phyloP scores from a whole-genome alignment of 1,284 basidiomycete genomes.

The Ustanciosporium gigantosporum region DNA sequence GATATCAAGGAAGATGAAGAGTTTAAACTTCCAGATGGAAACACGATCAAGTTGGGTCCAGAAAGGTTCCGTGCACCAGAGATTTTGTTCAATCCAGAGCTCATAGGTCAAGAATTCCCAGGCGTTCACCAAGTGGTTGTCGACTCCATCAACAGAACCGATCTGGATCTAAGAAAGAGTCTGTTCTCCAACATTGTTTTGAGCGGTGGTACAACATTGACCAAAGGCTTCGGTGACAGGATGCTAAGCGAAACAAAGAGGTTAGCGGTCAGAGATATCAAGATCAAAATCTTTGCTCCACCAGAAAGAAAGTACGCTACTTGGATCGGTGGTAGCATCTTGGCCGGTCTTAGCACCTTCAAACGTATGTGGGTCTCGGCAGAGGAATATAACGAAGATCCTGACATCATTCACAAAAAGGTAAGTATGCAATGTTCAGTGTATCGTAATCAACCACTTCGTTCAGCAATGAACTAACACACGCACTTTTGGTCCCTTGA shows the following conservation, averaged over 20 bases:
- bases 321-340: constrained; percentile 85
- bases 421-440: too few species aligned
- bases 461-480: too few species aligned
- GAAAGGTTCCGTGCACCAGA: constrained; percentile 97
- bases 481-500: too few species aligned
- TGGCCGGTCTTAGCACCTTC: constrained; percentile 93
- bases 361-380: constrained; percentile 87
- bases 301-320: constrained; percentile 99
- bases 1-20: constrained; percentile 74
- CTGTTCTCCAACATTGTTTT: constrained; percentile 96
- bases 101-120: constrained; percentile 93
- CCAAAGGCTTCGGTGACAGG: constrained; percentile 79
- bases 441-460: too few species aligned
- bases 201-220: constrained; percentile 86
- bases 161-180: constrained; percentile 84
- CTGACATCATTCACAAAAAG: constrained; percentile 87
- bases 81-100: constrained; percentile 95
- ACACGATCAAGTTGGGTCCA: constrained; percentile 86
- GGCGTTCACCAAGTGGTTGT: constrained; percentile 86
- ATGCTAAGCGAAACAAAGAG: constrained; percentile 94
- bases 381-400: constrained; percentile 99
- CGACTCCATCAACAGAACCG: constrained; percentile 65
- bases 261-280: constrained; percentile 92
- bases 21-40: constrained; percentile 93
- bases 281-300: constrained; percentile 98